These are phyloP conservation scores for Scheffersomyces segobiensis DNA, from an alignment of 1,139 yeast species.

Conservation along the genomic window DNA sequence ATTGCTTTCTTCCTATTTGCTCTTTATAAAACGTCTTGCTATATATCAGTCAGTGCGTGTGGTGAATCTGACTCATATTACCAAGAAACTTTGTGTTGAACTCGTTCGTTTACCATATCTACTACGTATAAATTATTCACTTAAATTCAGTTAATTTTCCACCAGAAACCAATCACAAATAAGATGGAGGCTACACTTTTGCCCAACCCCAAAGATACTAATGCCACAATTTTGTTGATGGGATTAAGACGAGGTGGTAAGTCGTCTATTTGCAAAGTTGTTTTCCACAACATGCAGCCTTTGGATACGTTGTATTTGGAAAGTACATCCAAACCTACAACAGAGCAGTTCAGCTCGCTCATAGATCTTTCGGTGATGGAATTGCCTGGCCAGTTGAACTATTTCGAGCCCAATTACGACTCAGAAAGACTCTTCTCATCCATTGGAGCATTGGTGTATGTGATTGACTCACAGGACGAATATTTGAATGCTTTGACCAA, in stretches of 20 bases:
- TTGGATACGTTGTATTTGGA: conserved; percentile 88
- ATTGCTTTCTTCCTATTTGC: not conserved
- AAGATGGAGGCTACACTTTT: conserved; percentile 34
- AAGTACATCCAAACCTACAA: conserved; percentile 85
- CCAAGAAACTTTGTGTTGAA: not conserved
- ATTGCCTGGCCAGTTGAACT: conserved; percentile 89
- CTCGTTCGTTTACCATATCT: not conserved
- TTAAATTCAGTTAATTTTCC: not conserved
- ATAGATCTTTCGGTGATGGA: conserved; percentile 94
- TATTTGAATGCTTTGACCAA: conserved; percentile 89
- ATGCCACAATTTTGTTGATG: conserved; percentile 79
- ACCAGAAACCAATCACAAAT: not conserved
- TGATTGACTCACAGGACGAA: conserved; percentile 93
- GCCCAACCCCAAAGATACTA: conserved; percentile 45
- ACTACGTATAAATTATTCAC: not conserved
- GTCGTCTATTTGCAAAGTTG: conserved; percentile 90
- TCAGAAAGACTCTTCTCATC: conserved; percentile 74
- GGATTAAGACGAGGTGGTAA: conserved; percentile 83
- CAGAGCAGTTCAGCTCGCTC: conserved; percentile 73
- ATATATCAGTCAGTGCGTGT: not conserved
- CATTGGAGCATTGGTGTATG: conserved; percentile 93
- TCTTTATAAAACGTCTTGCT: not conserved
- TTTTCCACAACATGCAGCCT: conserved; percentile 96
- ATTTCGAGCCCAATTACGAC: conserved; percentile 83
- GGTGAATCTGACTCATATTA: not conserved